Percentiles rank a stretch among this genome's conserved stretches.
Conservation (phyloP, 768 basidiomycete genomes). For the Suillus sp. region DNA sequence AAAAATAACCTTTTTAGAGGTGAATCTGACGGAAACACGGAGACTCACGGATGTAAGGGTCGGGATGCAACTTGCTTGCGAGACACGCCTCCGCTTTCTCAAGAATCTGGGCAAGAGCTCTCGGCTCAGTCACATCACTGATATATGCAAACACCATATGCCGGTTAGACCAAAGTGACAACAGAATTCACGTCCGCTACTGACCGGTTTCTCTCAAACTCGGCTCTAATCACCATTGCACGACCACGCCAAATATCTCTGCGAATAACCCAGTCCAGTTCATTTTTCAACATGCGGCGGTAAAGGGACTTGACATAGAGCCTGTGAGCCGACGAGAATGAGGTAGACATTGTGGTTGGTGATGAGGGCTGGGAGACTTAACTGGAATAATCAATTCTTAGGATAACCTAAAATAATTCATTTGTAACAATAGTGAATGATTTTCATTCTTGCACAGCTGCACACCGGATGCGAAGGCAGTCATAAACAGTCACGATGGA, state of each 20-base stretch:
- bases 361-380: slow-evolving; percentile 4
- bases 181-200: slow-evolving; percentile 26
- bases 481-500: slow-evolving; percentile 51
- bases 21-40: background rate
- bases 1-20: slow-evolving; percentile 4
- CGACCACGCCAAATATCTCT: slow-evolving; percentile 84
- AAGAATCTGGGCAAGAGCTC: slow-evolving; percentile 75
- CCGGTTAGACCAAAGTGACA: background rate
- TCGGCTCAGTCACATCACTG: slow-evolving; percentile 84
- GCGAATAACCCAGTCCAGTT: slow-evolving; percentile 87
- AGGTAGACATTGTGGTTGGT: slow-evolving; percentile 48
- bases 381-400: slow-evolving; percentile 4
- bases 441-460: background rate
- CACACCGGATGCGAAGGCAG: slow-evolving; percentile 9
- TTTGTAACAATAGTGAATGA: background rate
- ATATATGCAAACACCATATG: background rate
- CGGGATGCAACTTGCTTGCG: slow-evolving; percentile 74
- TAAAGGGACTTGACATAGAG: slow-evolving; percentile 92
- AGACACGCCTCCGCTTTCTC: slow-evolving; percentile 79
- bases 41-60: slow-evolving; percentile 88
- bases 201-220: slow-evolving; percentile 92
- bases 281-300: slow-evolving; percentile 81
- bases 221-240: slow-evolving; percentile 85
- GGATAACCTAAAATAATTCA: slow-evolving; percentile 2
- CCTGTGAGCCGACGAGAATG: slow-evolving; percentile 76